Evolutionary conservation across 2,329 filamentous ascomycete genomes (phyloP).

Genomic region (Pseudogymnoascus sp.): DNA sequence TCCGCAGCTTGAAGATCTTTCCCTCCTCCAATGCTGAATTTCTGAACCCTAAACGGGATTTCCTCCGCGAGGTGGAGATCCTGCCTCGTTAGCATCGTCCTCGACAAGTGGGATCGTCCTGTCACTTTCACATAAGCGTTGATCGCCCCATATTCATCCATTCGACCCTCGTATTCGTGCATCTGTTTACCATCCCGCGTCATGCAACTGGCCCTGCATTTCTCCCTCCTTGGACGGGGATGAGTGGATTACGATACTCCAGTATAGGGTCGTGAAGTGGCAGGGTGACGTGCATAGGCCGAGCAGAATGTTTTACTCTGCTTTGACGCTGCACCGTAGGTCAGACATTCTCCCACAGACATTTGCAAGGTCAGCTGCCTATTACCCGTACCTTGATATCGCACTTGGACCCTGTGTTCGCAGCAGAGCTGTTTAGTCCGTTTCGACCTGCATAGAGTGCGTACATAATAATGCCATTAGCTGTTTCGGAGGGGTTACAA

Average conservation of each 20-base stretch:
- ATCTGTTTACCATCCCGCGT: not conserved
- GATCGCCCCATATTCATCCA: not conserved
- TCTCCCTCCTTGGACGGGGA: not conserved
- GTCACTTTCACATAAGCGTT: slow-evolving; percentile 4
- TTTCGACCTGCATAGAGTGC: not conserved
- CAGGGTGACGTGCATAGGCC: not conserved
- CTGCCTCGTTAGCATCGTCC: not conserved
- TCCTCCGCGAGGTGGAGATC: not conserved
- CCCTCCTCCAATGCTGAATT: not conserved
- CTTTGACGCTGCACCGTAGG: not conserved
- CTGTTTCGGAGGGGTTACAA: slow-evolving; percentile 2
- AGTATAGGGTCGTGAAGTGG: not conserved
- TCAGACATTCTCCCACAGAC: slow-evolving; percentile 2
- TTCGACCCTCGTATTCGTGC: not conserved
- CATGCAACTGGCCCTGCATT: not conserved
- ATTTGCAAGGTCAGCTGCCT: not conserved
- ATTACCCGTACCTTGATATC: not conserved
- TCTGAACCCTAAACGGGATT: not conserved
- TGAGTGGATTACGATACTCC: not conserved
- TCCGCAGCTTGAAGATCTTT: not conserved
- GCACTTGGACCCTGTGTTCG: slow-evolving; percentile 4
- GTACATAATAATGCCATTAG: not conserved
- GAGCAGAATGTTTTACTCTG: not conserved
- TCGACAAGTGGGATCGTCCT: not conserved
- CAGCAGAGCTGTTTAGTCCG: not conserved